A percentile compares a stretch with the other conserved stretches of the same genome.
These are phyloP conservation scores for Taiozyma sp. DNA, from an alignment of 1,139 yeast genomes.

Conservation along the genomic window DNA sequence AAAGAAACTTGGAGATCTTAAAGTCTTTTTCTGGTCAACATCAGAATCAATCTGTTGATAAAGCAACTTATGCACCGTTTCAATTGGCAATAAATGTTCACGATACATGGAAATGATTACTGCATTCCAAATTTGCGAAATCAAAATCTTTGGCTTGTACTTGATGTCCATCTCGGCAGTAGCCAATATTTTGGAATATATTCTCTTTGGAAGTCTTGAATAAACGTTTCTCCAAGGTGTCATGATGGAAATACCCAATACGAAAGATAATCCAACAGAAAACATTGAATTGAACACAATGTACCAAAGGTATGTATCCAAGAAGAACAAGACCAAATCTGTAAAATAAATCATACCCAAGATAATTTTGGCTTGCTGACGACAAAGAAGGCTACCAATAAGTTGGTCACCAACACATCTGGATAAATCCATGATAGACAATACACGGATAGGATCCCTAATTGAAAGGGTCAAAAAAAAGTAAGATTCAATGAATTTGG, in stretches of 20 bases:
- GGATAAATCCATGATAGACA: conserved; percentile 52
- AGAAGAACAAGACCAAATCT: conserved; percentile 69
- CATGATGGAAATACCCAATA: conserved; percentile 72
- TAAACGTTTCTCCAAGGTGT: conserved; percentile 87
- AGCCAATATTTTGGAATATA: conserved; percentile 58
- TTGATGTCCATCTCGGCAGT: conserved; percentile 45
- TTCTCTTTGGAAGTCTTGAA: conserved; percentile 69
- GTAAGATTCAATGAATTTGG: conserved; percentile 78
- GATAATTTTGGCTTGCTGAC: conserved; percentile 53
- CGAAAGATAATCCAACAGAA: conserved; percentile 65
- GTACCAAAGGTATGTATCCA: conserved; percentile 89
- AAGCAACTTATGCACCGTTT: conserved; percentile 57
- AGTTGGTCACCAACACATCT: conserved; percentile 59
- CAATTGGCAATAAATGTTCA: conserved; percentile 73
- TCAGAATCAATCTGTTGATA: conserved; percentile 46
- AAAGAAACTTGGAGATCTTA: conserved; percentile 65
- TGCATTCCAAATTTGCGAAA: conserved; percentile 80
- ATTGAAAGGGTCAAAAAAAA: conserved; percentile 74
- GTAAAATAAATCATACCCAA: conserved; percentile 54
- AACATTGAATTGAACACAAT: conserved; percentile 74
- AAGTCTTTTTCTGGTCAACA: conserved; percentile 29
- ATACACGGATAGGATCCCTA: conserved; percentile 71
- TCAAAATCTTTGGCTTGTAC: conserved; percentile 43
- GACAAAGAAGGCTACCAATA: conserved; percentile 50
- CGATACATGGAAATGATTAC: conserved; percentile 70